Evolutionary conservation across 331 rosid species (phyloP).

Genomic region (Quercus phellos): DNA sequence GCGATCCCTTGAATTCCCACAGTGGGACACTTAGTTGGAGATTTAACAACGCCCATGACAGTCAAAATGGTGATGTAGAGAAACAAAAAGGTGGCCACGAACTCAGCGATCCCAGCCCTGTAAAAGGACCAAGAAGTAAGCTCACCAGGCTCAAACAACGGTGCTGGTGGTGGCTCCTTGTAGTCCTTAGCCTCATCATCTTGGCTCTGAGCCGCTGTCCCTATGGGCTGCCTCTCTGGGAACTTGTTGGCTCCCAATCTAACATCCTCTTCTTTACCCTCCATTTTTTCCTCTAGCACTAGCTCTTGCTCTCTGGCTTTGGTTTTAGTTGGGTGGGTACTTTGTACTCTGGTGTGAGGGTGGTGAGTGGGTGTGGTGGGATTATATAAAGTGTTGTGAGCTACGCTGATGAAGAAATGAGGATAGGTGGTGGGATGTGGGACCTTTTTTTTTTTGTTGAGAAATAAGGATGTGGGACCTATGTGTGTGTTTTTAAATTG

Average conservation of each 20-base stretch:
- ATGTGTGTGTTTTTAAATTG: neutral
- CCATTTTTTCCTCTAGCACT: slow-evolving; percentile 18
- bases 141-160: slow-evolving; percentile 38
- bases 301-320: neutral
- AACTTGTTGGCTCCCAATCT: slow-evolving; percentile 45
- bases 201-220: slow-evolving; percentile 37
- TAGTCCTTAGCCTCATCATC: slow-evolving; percentile 38
- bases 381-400: neutral
- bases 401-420: neutral
- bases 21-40: neutral
- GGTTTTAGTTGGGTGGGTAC: neutral
- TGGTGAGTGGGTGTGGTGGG: neutral
- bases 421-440: slow-evolving; percentile 16
- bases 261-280: slow-evolving; percentile 44
- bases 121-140: slow-evolving; percentile 47
- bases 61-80: slow-evolving; percentile 42
- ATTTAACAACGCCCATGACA: slow-evolving; percentile 34
- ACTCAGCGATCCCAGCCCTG: slow-evolving; percentile 51
- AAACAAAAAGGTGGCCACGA: slow-evolving; percentile 41
- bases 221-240: slow-evolving; percentile 42
- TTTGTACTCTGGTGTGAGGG: neutral
- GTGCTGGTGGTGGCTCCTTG: slow-evolving; percentile 46
- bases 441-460: too few relatives aligned
- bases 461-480: neutral
- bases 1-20: slow-evolving; percentile 50